A percentile compares a stretch with the other conserved stretches of the same genome.
These are phyloP conservation scores for Ophiocordyceps camponoti-leonardi DNA, from an alignment of 2,329 filamentous ascomycete genomes.

Conservation along the genomic window DNA sequence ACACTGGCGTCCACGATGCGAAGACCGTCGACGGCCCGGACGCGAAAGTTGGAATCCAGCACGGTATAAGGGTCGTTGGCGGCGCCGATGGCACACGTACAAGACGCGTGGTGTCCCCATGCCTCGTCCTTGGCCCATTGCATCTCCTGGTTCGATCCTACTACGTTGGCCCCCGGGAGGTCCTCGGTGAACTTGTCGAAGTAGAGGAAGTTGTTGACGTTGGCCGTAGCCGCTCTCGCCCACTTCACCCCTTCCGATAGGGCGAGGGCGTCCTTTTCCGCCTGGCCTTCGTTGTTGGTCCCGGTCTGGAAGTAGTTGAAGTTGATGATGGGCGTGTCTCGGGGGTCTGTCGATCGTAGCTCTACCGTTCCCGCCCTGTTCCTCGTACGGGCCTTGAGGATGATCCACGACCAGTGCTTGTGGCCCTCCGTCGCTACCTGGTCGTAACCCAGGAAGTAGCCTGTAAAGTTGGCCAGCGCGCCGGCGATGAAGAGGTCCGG, in stretches of 20 bases:
- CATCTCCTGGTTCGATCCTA: slow-evolving; percentile 21
- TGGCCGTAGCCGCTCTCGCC: slow-evolving; percentile 22
- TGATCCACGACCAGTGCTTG: slow-evolving; percentile 19
- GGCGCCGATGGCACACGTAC: slow-evolving; percentile 35
- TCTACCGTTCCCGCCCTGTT: slow-evolving; percentile 45
- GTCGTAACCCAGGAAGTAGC: slow-evolving; percentile 11
- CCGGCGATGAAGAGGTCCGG: slow-evolving; percentile 13
- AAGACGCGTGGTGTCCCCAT: slow-evolving; percentile 41
- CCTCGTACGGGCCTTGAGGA: slow-evolving; percentile 42
- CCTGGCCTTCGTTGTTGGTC: slow-evolving; percentile 22
- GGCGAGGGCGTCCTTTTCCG: slow-evolving; percentile 27
- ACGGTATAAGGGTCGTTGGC: slow-evolving; percentile 35
- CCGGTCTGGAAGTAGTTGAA: slow-evolving; percentile 44
- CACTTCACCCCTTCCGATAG: slow-evolving; percentile 37
- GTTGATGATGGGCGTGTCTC: slow-evolving; percentile 43
- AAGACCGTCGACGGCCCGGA: slow-evolving; percentile 32
- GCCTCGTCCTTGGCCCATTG: slow-evolving; percentile 28
- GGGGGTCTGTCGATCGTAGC: slow-evolving; percentile 42
- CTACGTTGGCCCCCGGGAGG: slow-evolving; percentile 19
- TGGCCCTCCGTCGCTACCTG: slow-evolving; percentile 6
- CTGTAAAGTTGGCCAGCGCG: slow-evolving; percentile 10
- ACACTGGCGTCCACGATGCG: slow-evolving; percentile 44
- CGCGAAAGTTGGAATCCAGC: slow-evolving; percentile 35
- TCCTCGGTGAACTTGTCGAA: slow-evolving; percentile 3
- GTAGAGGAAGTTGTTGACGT: slow-evolving; percentile 3